Percentiles rank a stretch among this genome's conserved stretches.
These are phyloP conservation scores for Apostasia ramifera DNA, from an alignment of 106 monocot genomes.

Conservation along the genomic window DNA sequence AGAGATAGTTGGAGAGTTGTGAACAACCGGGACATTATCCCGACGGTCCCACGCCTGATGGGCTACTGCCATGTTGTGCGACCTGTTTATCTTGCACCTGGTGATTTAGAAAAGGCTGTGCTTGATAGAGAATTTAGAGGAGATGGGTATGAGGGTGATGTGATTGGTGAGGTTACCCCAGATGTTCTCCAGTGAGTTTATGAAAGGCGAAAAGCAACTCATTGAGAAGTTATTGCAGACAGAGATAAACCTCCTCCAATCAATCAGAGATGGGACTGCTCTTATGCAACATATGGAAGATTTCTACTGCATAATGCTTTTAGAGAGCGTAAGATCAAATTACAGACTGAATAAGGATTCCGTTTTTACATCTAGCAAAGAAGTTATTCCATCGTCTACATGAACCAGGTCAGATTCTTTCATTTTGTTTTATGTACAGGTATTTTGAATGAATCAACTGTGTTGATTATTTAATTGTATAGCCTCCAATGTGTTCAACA, in stretches of 20 bases:
- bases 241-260: constrained; percentile 80
- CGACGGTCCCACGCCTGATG: constrained; percentile 87
- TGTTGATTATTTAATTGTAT: too few species aligned
- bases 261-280: constrained; percentile 94
- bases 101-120: constrained; percentile 49
- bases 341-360: constrained; percentile 7
- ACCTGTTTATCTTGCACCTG: constrained; percentile 79
- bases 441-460: too few species aligned
- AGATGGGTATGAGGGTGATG: constrained; percentile 72
- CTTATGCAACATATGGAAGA: constrained; percentile 99
- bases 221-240: constrained; percentile 90
- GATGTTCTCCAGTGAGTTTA: constrained; percentile 81
- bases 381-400: background rate
- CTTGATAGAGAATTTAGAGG: constrained; percentile 45
- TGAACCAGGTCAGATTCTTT: background rate
- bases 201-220: constrained; percentile 89
- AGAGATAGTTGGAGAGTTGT: constrained; percentile 98
- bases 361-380: constrained; percentile 2
- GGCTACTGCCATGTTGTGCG: constrained; percentile 96
- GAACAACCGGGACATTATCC: constrained; percentile 96
- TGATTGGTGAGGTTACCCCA: constrained; percentile 90
- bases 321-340: constrained; percentile 45
- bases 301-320: constrained; percentile 80
- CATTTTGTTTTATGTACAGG: too few species aligned
- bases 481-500: too few species aligned